Percentiles rank a stretch among this genome's conserved stretches.
phyloP scores from a whole-genome alignment of 2,329 filamentous ascomycete species.

The Verticillium tricorpus region DNA sequence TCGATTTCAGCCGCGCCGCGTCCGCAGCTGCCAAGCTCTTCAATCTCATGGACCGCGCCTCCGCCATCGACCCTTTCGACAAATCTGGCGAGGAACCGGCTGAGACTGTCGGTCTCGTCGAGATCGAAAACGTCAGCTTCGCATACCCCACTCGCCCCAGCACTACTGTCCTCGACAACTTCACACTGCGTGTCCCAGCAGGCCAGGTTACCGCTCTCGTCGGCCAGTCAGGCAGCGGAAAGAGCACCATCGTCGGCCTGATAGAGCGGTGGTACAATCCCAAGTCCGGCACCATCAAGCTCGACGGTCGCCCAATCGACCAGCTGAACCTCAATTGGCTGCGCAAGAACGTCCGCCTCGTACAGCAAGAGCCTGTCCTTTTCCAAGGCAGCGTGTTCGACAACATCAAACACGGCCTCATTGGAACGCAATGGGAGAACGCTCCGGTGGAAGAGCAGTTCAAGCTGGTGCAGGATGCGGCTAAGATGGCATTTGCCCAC shows the following conservation, averaged over 20 bases:
- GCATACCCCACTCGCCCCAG: slow-evolving; percentile 40
- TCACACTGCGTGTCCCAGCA: slow-evolving; percentile 37
- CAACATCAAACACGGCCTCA: slow-evolving; percentile 45
- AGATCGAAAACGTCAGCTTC: slow-evolving; percentile 36
- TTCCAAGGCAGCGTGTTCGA: slow-evolving; percentile 39
- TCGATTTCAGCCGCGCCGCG: slow-evolving; percentile 33
- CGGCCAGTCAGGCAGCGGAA: slow-evolving; percentile 31
- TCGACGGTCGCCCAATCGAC: slow-evolving; percentile 28
- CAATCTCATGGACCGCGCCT: slow-evolving; percentile 30
- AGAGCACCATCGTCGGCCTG: slow-evolving; percentile 33
- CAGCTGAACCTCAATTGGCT: slow-evolving; percentile 33
- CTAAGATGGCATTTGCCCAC: slow-evolving; percentile 38
- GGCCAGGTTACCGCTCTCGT: slow-evolving; percentile 40
- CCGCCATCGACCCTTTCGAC: slow-evolving; percentile 30
- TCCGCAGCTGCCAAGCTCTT: slow-evolving; percentile 30
- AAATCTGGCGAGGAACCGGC: slow-evolving; percentile 23
- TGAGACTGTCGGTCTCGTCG: slow-evolving; percentile 25
- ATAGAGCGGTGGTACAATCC: slow-evolving; percentile 35
- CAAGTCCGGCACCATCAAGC: slow-evolving; percentile 25
- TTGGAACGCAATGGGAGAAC: slow-evolving; percentile 21
- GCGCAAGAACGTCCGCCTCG: slow-evolving; percentile 30
- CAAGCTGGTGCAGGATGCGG: slow-evolving; percentile 35
- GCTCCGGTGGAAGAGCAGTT: slow-evolving; percentile 27
- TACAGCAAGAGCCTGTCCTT: slow-evolving; percentile 33
- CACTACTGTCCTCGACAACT: slow-evolving; percentile 33